These are phyloP conservation scores for Hortiboletus campestris DNA, from an alignment of 768 basidiomycete species.

Conservation along the genomic window DNA sequence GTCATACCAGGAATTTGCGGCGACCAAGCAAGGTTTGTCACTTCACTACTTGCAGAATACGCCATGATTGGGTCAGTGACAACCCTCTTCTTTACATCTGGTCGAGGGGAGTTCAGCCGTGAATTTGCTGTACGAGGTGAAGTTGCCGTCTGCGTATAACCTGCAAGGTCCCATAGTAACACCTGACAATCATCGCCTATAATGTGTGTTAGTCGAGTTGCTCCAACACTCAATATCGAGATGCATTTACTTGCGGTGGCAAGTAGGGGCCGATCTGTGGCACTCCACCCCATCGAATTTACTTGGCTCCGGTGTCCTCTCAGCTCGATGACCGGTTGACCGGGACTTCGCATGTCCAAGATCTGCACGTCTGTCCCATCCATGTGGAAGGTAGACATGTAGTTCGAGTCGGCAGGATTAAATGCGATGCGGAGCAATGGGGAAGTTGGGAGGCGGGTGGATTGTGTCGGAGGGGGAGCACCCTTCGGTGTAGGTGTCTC, in stretches of 20 bases:
- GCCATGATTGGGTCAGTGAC: slow-evolving; percentile 81
- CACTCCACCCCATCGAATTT: slow-evolving; percentile 90
- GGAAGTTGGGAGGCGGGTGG: slow-evolving; percentile 69
- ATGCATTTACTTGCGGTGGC: slow-evolving; percentile 77
- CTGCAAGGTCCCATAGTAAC: slow-evolving; percentile 87
- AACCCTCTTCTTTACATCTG: slow-evolving; percentile 73
- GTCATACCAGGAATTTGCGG: slow-evolving; percentile 75
- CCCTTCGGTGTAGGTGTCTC: slow-evolving; percentile 85
- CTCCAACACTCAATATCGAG: background rate
- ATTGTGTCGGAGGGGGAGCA: slow-evolving; percentile 55
- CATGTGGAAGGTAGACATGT: slow-evolving; percentile 97
- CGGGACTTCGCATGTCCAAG: slow-evolving; percentile 95
- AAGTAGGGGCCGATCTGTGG: slow-evolving; percentile 76
- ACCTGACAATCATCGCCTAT: slow-evolving; percentile 92
- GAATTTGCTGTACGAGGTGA: slow-evolving; percentile 71
- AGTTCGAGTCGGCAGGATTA: slow-evolving; percentile 89
- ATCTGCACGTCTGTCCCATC: slow-evolving; percentile 89
- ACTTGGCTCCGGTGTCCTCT: slow-evolving; percentile 78
- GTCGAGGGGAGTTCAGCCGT: slow-evolving; percentile 75
- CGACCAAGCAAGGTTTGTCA: slow-evolving; percentile 89
- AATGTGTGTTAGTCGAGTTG: background rate
- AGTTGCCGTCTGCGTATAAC: slow-evolving; percentile 56
- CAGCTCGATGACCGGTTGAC: slow-evolving; percentile 91
- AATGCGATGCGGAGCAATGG: slow-evolving; percentile 86
- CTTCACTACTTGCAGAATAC: slow-evolving; percentile 73